Conservation (phyloP, 805 yeast species). For the Ogataea pilisensis region DNA sequence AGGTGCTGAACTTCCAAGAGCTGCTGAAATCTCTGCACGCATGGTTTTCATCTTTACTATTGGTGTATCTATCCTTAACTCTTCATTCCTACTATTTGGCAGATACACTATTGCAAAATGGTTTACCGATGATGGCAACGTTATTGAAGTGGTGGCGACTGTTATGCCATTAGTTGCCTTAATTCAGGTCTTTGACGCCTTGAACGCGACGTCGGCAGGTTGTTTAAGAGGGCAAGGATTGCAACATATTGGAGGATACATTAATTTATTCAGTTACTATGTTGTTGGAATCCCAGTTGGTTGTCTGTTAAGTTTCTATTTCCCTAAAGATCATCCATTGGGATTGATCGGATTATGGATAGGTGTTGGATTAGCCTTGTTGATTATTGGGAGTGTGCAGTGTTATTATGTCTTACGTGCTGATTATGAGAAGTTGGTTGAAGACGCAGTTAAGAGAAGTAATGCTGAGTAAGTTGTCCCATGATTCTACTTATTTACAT, state of each 20-base stretch:
- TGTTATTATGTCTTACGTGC: conserved; percentile 44
- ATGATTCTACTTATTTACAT: no score
- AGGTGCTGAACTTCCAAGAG: conserved; percentile 46
- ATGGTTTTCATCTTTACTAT: conserved; percentile 26
- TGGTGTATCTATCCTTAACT: conserved; percentile 22
- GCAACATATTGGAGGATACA: conserved; percentile 52
- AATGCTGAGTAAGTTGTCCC: conserved; percentile 25
- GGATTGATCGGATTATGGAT: conserved; percentile 37
- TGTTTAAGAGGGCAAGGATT: conserved; percentile 55
- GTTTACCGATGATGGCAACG: conserved; percentile 30
- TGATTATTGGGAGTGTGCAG: conserved; percentile 47
- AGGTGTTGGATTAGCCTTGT: conserved; percentile 32
- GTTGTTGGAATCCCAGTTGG: conserved; percentile 67
- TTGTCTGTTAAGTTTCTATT: conserved; percentile 49
- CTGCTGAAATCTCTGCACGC: conserved; percentile 27
- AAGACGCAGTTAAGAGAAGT: conserved; percentile 37
- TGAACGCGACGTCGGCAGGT: conserved; percentile 49
- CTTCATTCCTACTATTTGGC: conserved; percentile 23
- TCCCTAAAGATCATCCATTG: conserved; percentile 31
- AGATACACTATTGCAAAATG: conserved; percentile 24
- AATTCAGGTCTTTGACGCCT: conserved; percentile 45
- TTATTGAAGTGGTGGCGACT: conserved; percentile 21
- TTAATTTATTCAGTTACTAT: conserved; percentile 59
- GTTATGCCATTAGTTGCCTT: conserved; percentile 31
- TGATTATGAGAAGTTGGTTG: conserved; percentile 46